Conservation (phyloP, 2,329 filamentous ascomycete species). For the Hypoxylon sp. region DNA sequence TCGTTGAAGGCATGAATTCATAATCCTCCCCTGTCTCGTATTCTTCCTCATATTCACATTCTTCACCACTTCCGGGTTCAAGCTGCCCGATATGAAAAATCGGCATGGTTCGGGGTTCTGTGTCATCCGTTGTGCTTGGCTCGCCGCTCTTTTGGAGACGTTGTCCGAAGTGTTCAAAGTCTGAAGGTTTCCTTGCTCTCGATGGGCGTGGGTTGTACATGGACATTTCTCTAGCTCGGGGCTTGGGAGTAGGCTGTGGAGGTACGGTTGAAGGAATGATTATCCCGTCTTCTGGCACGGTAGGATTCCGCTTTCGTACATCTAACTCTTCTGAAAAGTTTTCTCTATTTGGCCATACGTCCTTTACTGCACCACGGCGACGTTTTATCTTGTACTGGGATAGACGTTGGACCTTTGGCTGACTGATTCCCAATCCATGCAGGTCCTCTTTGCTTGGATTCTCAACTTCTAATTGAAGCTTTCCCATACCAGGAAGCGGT, state of each 20-base stretch:
- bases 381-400: slow-evolving; percentile 21
- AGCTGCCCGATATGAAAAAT: not conserved
- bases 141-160: slow-evolving; percentile 4
- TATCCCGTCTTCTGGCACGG: slow-evolving; percentile 3
- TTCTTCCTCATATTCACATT: slow-evolving; percentile 22
- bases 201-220: slow-evolving; percentile 1
- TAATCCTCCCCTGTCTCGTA: slow-evolving; percentile 22
- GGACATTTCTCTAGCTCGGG: slow-evolving; percentile 6
- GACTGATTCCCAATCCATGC: not conserved
- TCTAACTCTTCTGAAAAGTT: slow-evolving; percentile 49
- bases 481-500: slow-evolving; percentile 45
- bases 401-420: slow-evolving; percentile 18
- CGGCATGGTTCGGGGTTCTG: not conserved
- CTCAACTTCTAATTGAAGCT: slow-evolving; percentile 45
- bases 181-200: slow-evolving; percentile 40
- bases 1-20: not conserved
- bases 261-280: slow-evolving; percentile 16
- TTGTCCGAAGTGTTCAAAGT: slow-evolving; percentile 49
- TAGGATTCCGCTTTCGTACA: slow-evolving; percentile 14
- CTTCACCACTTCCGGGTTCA: slow-evolving; percentile 4
- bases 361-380: slow-evolving; percentile 35
- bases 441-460: not conserved
- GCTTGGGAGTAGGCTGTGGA: slow-evolving; percentile 2
- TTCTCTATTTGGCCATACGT: slow-evolving; percentile 52
- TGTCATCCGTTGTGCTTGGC: not conserved